A percentile compares a stretch with the other conserved stretches of the same genome.
phyloP scores from a whole-genome alignment of 2,329 filamentous ascomycete species.

The Calonectria pauciramosa region DNA sequence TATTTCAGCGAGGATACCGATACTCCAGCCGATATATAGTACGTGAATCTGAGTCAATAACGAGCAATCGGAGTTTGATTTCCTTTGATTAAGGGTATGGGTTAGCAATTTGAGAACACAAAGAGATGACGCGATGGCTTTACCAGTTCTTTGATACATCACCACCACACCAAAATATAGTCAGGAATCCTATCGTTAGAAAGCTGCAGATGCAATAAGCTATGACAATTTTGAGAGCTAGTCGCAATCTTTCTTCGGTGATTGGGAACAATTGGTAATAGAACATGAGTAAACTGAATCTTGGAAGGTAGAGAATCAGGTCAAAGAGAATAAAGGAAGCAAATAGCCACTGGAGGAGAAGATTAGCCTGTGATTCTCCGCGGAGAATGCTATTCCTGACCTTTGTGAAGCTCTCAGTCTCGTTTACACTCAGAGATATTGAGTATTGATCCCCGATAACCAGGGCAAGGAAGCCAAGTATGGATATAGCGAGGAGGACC shows the following conservation, averaged over 20 bases:
- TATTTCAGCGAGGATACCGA: neutral
- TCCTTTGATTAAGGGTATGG: neutral
- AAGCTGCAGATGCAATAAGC: neutral
- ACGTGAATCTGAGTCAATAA: neutral
- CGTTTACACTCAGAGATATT: neutral
- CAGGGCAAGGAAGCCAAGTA: neutral
- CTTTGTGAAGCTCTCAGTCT: neutral
- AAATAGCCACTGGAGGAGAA: neutral
- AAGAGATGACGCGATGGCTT: no score
- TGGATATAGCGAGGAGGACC: neutral
- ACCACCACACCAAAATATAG: neutral
- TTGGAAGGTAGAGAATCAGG: neutral
- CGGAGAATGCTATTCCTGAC: no score
- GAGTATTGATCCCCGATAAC: neutral
- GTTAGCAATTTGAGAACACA: neutral
- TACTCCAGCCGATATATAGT: neutral
- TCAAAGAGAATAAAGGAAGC: neutral
- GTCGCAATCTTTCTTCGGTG: neutral
- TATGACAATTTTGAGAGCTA: neutral
- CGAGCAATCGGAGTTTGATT: neutral
- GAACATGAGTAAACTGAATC: neutral
- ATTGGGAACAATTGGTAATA: neutral
- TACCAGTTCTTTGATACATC: constrained; percentile 1
- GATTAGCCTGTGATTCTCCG: no score
- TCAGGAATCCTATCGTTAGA: neutral